These are phyloP conservation scores for Solanum ossicruentum DNA, from an alignment of 257 asterid genomes.

Conservation along the genomic window DNA sequence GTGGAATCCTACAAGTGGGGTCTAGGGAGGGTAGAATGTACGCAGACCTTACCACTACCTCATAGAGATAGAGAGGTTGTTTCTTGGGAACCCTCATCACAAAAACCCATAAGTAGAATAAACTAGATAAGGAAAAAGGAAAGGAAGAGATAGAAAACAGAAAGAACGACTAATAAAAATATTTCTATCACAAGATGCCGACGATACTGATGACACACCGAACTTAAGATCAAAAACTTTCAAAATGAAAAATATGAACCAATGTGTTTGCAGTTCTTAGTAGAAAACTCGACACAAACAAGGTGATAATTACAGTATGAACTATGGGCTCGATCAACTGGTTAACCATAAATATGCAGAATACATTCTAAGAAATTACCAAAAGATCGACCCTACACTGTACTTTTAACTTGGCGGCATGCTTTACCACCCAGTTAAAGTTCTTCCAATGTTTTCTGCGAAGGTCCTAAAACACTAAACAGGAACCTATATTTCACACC, in stretches of 20 bases:
- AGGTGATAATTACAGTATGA: background rate
- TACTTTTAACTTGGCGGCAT: background rate
- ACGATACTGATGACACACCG: background rate
- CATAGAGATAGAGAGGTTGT: no score
- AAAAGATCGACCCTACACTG: background rate
- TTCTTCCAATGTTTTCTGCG: background rate
- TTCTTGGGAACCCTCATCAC: no score
- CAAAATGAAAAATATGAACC: background rate
- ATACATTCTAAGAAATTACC: background rate
- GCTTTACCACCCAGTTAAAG: background rate
- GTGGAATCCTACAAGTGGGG: no score
- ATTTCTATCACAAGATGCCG: background rate
- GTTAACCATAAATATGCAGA: background rate
- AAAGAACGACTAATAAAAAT: background rate
- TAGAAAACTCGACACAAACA: background rate
- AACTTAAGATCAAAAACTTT: background rate
- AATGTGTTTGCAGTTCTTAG: background rate
- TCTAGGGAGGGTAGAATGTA: no score
- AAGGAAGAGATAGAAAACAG: no score
- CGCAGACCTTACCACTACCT: no score
- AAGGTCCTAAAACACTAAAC: background rate
- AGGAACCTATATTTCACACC: background rate
- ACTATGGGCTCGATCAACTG: background rate
- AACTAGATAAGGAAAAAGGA: no score
- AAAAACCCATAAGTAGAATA: no score